Evolutionary conservation across 768 basidiomycete species (phyloP), one percentile per base, ranked within the genome.

Genomic region (Clavaria fumosa): DNA sequence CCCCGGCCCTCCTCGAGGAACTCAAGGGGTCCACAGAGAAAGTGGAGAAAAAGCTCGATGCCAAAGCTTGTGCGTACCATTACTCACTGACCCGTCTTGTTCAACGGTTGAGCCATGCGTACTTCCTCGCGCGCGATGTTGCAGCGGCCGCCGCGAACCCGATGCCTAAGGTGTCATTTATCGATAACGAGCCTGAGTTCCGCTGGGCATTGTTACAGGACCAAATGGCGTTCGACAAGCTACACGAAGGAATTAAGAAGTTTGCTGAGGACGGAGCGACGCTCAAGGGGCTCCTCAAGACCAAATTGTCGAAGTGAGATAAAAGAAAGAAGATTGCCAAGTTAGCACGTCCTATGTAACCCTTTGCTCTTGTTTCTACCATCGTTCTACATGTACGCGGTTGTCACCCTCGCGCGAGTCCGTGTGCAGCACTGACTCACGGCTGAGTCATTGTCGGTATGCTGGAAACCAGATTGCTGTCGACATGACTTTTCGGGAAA

Each of bases 181-280:
- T 99, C 56, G 75, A 96, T 66, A 75, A 95, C 63, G 88, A 99
- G 67, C 66, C 90, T 43, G 84, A 89, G 53, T 97, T 97, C 85
- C 79, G 86, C 43, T 95, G 90, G 90, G 48, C 71, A 7, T 78
- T 97, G 41, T 75, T 95, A 52, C 72, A 89, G 53, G 91, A 96
- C 60, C 63, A 70, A 54, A 95, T 96, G 91, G 90, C 93, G n/a
- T 93, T 89, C 55, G 93, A 96, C 59, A 96, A 97, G 68, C 69
- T 96, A 39, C 88, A 95, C 59, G 88, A 96, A 64, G 95, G 95
- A 51, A 95, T 99, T 68, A 78, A 77, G 67, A 95, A 93, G 62
- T 99, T 99, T 55, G 91, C 89, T 35, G 89, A 84, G 65, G 95
- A 97, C 52, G 89, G 88, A 41, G 71, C 76, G 54, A 75, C 83